Conservation (phyloP, 2,329 filamentous ascomycete genomes). For the Arthrobotrys megalospora region DNA sequence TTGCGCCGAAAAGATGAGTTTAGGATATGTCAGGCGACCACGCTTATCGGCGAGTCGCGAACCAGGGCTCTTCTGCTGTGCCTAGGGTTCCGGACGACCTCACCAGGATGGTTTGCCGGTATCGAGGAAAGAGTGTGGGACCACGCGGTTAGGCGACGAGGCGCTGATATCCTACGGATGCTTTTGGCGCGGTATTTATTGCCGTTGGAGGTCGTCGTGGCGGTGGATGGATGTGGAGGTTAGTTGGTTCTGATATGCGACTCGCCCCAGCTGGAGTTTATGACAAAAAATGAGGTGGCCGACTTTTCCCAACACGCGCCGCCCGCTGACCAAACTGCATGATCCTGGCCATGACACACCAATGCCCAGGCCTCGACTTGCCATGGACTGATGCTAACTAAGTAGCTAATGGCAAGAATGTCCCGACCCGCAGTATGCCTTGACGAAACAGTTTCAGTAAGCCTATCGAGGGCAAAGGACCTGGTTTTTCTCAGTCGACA, state of each 20-base stretch:
- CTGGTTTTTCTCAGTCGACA: background rate
- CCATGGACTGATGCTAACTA: background rate
- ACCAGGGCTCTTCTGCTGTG: constrained; percentile 22
- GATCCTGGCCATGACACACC: constrained; percentile 22
- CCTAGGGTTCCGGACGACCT: background rate
- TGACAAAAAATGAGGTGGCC: constrained; percentile 53
- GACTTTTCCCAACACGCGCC: constrained; percentile 52
- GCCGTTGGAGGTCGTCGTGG: constrained; percentile 19
- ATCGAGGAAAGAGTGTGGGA: constrained; percentile 10
- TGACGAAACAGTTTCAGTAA: background rate
- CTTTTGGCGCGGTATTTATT: background rate
- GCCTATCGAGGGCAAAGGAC: background rate
- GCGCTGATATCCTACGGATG: background rate
- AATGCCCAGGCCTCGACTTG: background rate
- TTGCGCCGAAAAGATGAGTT: constrained; percentile 58
- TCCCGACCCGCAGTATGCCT: background rate
- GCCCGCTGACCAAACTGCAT: constrained; percentile 18
- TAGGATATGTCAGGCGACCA: constrained; percentile 50
- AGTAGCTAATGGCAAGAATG: constrained; percentile 13
- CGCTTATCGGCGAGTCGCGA: constrained; percentile 48
- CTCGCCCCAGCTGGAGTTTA: background rate
- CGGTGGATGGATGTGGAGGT: constrained; percentile 16
- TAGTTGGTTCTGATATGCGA: background rate
- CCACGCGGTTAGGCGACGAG: background rate
- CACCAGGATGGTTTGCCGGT: background rate